phyloP scores from a whole-genome alignment of 306 rosid genomes.

The Parietaria judaica region DNA sequence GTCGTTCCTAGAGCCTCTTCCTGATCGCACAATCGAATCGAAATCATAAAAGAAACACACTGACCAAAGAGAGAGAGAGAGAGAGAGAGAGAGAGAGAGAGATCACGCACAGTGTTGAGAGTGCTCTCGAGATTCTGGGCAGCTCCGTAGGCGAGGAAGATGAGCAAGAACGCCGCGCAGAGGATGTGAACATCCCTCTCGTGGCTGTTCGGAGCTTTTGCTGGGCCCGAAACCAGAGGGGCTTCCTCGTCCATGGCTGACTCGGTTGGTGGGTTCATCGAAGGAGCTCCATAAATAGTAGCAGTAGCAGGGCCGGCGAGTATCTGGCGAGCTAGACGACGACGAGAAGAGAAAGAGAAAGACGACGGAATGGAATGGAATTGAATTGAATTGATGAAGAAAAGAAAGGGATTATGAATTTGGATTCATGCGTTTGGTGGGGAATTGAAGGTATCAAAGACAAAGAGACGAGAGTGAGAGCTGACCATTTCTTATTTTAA shows the following conservation, averaged over 20 bases:
- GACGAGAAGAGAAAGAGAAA: conserved; percentile 25
- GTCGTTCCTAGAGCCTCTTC: conserved; percentile 77
- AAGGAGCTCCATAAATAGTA: conserved; percentile 4
- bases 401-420: too few relatives aligned
- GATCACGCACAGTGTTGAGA: conserved; percentile 55
- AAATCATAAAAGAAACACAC: background rate
- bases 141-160: conserved; percentile 86
- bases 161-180: conserved; percentile 58
- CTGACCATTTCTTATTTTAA: too few relatives aligned
- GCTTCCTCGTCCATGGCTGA: conserved; percentile 55
- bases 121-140: conserved; percentile 86
- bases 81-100: background rate
- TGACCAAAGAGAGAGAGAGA: background rate
- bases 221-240: conserved; percentile 35
- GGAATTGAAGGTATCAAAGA: too few relatives aligned
- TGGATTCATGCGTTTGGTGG: too few relatives aligned
- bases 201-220: conserved; percentile 19
- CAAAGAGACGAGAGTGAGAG: too few relatives aligned
- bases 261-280: background rate
- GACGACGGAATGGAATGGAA: background rate
- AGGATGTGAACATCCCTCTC: conserved; percentile 58
- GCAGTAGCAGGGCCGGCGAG: conserved; percentile 40
- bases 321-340: conserved; percentile 27
- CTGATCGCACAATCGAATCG: conserved; percentile 31
- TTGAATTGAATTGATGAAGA: too few relatives aligned